These are phyloP conservation scores for Penicilliopsis zonata DNA, from an alignment of 495 filamentous ascomycete species.

Conservation along the genomic window DNA sequence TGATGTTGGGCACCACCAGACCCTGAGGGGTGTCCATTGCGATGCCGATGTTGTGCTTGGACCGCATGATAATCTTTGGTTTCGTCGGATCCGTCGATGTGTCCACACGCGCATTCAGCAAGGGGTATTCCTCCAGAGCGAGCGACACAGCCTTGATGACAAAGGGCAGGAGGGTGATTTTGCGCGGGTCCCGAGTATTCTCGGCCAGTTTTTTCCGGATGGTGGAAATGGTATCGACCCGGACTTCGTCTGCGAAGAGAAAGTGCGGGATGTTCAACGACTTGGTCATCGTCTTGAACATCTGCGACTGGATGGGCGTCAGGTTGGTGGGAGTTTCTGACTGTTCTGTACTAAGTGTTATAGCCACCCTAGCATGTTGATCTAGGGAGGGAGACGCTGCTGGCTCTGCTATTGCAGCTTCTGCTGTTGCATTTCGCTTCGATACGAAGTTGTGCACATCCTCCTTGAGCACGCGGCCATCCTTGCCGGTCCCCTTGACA, in stretches of 20 bases:
- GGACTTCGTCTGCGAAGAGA: conserved; percentile 77
- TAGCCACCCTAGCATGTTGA: conserved; percentile 7
- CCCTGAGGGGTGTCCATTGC: conserved; percentile 91
- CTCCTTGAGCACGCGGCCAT: conserved; percentile 85
- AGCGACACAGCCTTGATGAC: conserved; percentile 89
- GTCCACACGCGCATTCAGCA: conserved; percentile 80
- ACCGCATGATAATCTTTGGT: conserved; percentile 60
- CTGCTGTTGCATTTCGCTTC: conserved; percentile 12
- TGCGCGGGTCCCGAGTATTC: conserved; percentile 34
- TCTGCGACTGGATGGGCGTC: conserved; percentile 70
- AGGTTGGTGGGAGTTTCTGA: conserved; percentile 54
- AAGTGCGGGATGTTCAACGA: conserved; percentile 89
- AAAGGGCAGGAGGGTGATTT: conserved; percentile 86
- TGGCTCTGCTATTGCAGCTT: conserved; percentile 5
- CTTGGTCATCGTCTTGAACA: conserved; percentile 98
- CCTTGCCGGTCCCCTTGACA: conserved; percentile 76
- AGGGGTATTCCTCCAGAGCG: conserved; percentile 65
- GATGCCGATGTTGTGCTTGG: conserved; percentile 87
- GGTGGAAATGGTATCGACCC: conserved; percentile 57
- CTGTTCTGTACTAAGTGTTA: conserved; percentile 29
- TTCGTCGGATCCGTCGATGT: conserved; percentile 39
- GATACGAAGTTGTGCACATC: conserved; percentile 68
- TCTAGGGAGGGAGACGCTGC: conserved; percentile 2
- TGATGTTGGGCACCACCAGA: conserved; percentile 89
- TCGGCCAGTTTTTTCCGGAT: conserved; percentile 51